Percentiles rank a stretch among this genome's conserved stretches.
These are phyloP conservation scores for Scheffersomyces lignosus DNA, from an alignment of 805 yeast genomes.

Conservation along the genomic window DNA sequence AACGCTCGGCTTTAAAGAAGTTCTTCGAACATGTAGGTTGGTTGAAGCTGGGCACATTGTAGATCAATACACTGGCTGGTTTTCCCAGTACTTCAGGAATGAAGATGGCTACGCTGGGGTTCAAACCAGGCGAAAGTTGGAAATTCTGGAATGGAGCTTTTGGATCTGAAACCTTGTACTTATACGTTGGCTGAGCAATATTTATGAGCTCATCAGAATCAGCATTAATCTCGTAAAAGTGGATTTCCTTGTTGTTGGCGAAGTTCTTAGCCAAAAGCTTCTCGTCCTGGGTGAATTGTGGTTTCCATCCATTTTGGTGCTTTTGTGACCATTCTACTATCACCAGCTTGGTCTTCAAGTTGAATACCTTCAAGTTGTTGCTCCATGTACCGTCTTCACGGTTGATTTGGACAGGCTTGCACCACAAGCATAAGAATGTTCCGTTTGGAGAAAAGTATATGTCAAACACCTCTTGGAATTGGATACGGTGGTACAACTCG, in stretches of 20 bases:
- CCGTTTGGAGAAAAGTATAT: slow-evolving; percentile 89
- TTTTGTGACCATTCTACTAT: slow-evolving; percentile 70
- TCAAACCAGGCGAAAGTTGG: slow-evolving; percentile 80
- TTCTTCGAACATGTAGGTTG: slow-evolving; percentile 84
- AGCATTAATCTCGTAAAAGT: slow-evolving; percentile 57
- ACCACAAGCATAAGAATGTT: slow-evolving; percentile 81
- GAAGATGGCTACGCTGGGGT: slow-evolving; percentile 88
- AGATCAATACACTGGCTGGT: slow-evolving; percentile 87
- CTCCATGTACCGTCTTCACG: slow-evolving; percentile 72
- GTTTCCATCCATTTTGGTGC: slow-evolving; percentile 87
- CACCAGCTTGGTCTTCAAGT: slow-evolving; percentile 47
- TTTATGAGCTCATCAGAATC: slow-evolving; percentile 26
- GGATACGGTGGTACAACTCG: slow-evolving; percentile 44
- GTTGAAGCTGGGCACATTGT: slow-evolving; percentile 70
- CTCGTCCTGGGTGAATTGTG: slow-evolving; percentile 88
- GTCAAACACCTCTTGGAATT: slow-evolving; percentile 71
- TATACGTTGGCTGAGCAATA: slow-evolving; percentile 54
- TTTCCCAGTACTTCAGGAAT: slow-evolving; percentile 83
- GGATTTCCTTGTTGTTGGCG: slow-evolving; percentile 58
- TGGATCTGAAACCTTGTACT: slow-evolving; percentile 54
- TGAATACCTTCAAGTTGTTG: slow-evolving; percentile 79
- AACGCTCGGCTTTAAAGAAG: slow-evolving; percentile 93
- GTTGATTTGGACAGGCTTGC: slow-evolving; percentile 68
- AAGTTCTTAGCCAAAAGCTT: slow-evolving; percentile 59
- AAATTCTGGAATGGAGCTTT: slow-evolving; percentile 54